Conservation (phyloP, 768 basidiomycete species). For the Megacollybia marginata region DNA sequence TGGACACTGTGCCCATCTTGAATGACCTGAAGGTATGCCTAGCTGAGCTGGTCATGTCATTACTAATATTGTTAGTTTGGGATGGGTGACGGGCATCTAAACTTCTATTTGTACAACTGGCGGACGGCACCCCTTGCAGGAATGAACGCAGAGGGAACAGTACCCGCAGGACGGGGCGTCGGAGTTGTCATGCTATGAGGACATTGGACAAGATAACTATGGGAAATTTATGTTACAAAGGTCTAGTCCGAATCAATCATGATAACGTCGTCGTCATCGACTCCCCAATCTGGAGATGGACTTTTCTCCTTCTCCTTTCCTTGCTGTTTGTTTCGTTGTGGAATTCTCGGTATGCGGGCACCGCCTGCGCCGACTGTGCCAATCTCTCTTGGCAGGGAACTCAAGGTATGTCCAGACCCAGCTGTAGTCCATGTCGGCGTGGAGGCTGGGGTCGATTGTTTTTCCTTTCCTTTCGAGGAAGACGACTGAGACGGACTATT, state of each 20-base stretch:
- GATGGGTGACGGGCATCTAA: constrained; percentile 83
- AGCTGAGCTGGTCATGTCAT: neutral
- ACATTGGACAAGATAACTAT: neutral
- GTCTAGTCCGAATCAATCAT: constrained; percentile 75
- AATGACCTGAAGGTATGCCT: constrained; percentile 69
- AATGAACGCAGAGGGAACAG: constrained; percentile 39
- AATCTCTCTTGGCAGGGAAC: constrained; percentile 29
- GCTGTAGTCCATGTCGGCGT: constrained; percentile 24
- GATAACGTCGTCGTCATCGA: constrained; percentile 80
- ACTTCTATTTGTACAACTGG: constrained; percentile 96
- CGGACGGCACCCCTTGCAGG: constrained; percentile 77
- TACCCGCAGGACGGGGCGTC: constrained; percentile 69
- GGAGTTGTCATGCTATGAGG: constrained; percentile 89
- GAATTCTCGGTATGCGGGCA: constrained; percentile 37
- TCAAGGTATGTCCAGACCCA: constrained; percentile 44
- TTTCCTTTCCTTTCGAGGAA: constrained; percentile 42
- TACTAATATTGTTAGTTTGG: constrained; percentile 59
- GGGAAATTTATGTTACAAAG: neutral
- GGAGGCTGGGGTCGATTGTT: constrained; percentile 25
- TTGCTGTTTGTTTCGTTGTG: constrained; percentile 28
- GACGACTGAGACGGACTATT: constrained; percentile 40
- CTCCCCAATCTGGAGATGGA: constrained; percentile 75
- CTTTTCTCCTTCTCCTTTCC: constrained; percentile 41
- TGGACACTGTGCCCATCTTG: constrained; percentile 87
- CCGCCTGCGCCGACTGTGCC: constrained; percentile 50